Evolutionary conservation across 805 yeast species (phyloP).

Genomic region (Myxozyma melibiosi): DNA sequence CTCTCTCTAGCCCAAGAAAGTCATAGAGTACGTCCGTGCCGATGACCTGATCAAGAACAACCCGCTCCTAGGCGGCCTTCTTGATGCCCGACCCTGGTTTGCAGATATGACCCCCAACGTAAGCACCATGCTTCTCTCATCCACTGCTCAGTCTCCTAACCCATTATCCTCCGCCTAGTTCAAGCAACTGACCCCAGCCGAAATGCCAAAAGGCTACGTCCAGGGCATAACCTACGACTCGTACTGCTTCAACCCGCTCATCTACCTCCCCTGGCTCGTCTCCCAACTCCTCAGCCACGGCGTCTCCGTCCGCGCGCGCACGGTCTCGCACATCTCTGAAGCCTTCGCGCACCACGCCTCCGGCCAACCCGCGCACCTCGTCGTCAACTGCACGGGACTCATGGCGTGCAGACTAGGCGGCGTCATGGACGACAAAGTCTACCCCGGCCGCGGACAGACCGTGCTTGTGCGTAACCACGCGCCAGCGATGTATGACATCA

Average conservation of each 20-base stretch:
- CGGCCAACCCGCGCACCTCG: conserved; percentile 42
- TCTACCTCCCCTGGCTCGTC: conserved; percentile 57
- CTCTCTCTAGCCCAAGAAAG: conserved; percentile 1
- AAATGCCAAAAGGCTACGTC: conserved; percentile 55
- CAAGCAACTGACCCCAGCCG: conserved; percentile 40
- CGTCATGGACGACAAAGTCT: conserved; percentile 60
- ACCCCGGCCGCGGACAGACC: conserved; percentile 81
- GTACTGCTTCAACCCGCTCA: conserved; percentile 60
- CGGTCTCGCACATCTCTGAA: conserved; percentile 50
- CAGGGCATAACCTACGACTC: conserved; percentile 60
- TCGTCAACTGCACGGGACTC: conserved; percentile 78
- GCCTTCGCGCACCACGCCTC: conserved; percentile 50
- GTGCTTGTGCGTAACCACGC: conserved; percentile 54
- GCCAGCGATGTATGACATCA: conserved; percentile 27
- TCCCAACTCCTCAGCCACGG: conserved; percentile 52
- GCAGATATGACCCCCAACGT: conserved; percentile 25
- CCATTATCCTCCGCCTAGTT: neutral
- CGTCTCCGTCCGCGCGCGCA: conserved; percentile 49
- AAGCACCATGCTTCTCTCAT: neutral
- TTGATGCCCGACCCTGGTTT: conserved; percentile 28
- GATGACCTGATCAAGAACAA: conserved; percentile 16
- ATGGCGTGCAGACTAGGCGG: conserved; percentile 69
- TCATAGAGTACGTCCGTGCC: conserved; percentile 18
- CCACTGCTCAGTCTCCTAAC: neutral
- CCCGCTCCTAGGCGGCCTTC: conserved; percentile 22